Percentiles rank a stretch among this genome's conserved stretches.
phyloP scores from a whole-genome alignment of 345 rosid genomes.

The Melaleuca quinquenervia region DNA sequence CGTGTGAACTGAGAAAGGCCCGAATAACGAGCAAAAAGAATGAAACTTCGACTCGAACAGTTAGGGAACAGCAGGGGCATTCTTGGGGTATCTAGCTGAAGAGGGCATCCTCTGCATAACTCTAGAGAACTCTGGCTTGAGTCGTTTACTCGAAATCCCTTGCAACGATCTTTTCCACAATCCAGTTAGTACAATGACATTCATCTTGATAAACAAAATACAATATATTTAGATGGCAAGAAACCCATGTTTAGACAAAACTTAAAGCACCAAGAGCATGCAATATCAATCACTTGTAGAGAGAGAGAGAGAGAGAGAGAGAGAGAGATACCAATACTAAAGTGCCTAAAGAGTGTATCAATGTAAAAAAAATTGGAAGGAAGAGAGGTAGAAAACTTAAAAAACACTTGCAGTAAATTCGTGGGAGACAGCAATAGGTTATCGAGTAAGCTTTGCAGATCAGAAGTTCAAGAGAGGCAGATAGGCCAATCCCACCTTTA shows the following conservation, averaged over 20 bases:
- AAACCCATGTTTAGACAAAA: neutral
- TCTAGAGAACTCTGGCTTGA: constrained; percentile 61
- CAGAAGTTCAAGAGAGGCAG: neutral
- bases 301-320: neutral
- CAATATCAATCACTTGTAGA: neutral
- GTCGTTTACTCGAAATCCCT: constrained; percentile 61
- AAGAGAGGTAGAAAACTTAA: neutral
- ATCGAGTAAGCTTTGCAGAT: neutral
- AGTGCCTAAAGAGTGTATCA: neutral
- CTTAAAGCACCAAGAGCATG: neutral
- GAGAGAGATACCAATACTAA: neutral
- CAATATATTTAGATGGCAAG: neutral
- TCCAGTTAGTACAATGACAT: neutral
- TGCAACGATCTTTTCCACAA: constrained; percentile 37
- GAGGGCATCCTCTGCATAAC: constrained; percentile 61
- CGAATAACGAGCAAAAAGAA: neutral
- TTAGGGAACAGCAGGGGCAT: constrained; percentile 49
- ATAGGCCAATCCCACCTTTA: neutral
- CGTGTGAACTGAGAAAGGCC: neutral
- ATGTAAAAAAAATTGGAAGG: neutral
- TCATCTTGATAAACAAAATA: neutral
- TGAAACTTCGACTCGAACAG: neutral
- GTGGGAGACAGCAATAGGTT: neutral
- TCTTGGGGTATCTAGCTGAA: constrained; percentile 66
- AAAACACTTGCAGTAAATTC: neutral